A percentile compares a stretch with the other conserved stretches of the same genome.
phyloP scores from a whole-genome alignment of 306 rosid genomes.

The Pyrus betulifolia region DNA sequence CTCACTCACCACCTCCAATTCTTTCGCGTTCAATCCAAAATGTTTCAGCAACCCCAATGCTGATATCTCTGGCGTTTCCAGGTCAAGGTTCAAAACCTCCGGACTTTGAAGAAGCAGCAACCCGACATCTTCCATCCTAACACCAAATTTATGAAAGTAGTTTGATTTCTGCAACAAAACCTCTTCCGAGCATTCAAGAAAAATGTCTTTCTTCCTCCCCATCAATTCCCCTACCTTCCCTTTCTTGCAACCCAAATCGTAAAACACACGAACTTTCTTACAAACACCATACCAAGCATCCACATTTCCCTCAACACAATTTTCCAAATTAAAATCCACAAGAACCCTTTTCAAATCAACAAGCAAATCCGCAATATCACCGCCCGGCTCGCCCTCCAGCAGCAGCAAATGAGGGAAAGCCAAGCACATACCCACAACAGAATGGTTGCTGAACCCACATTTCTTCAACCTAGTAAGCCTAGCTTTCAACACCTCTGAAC shows the following conservation, averaged over 20 bases:
- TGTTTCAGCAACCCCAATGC: constrained; percentile 53
- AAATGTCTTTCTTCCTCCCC: constrained; percentile 33
- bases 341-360: constrained; percentile 39
- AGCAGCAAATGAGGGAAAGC: constrained; percentile 56
- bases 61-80: constrained; percentile 38
- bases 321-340: constrained; percentile 43
- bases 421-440: constrained; percentile 55
- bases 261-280: constrained; percentile 53
- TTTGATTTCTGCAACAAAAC: constrained; percentile 30
- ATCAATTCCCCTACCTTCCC: constrained; percentile 33
- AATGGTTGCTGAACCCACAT: constrained; percentile 41
- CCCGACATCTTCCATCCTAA: constrained; percentile 40
- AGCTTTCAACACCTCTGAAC: constrained; percentile 25
- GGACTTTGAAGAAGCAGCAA: constrained; percentile 40
- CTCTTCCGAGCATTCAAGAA: constrained; percentile 47
- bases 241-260: constrained; percentile 40
- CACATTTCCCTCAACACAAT: constrained; percentile 47
- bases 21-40: constrained; percentile 34
- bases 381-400: constrained; percentile 19
- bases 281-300: constrained; percentile 51
- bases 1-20: constrained; percentile 15
- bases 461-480: constrained; percentile 37
- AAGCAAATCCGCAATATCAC: constrained; percentile 33
- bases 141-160: constrained; percentile 52
- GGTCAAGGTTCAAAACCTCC: constrained; percentile 42